phyloP scores from a whole-genome alignment of 768 basidiomycete genomes.

The Lactifluus subvellereus region DNA sequence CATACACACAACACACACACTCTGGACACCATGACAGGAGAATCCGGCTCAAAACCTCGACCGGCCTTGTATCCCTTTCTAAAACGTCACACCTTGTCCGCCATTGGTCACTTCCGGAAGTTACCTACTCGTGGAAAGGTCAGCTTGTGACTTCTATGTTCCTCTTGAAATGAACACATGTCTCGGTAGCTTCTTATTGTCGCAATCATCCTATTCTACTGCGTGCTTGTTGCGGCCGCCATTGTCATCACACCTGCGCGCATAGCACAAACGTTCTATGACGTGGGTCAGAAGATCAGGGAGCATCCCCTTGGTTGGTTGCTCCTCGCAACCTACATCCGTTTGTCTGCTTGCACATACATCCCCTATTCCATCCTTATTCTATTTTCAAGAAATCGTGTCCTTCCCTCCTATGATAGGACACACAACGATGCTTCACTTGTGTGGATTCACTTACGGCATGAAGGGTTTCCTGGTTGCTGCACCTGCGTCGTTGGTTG shows the following conservation, averaged over 20 bases:
- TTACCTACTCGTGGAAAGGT: slow-evolving; percentile 19
- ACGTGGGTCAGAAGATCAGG: slow-evolving; percentile 57
- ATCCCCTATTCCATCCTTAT: neutral
- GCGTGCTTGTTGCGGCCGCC: slow-evolving; percentile 35
- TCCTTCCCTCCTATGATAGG: slow-evolving; percentile 62
- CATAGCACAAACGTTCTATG: slow-evolving; percentile 66
- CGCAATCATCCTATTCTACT: slow-evolving; percentile 53
- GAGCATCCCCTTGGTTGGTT: slow-evolving; percentile 58
- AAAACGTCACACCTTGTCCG: neutral
- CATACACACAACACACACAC: neutral
- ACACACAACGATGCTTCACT: slow-evolving; percentile 55
- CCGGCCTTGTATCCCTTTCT: neutral
- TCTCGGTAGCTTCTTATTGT: slow-evolving; percentile 49
- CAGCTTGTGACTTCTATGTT: slow-evolving; percentile 10
- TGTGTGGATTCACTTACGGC: slow-evolving; percentile 83
- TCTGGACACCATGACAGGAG: neutral
- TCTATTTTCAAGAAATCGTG: slow-evolving; percentile 35
- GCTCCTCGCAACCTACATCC: slow-evolving; percentile 43
- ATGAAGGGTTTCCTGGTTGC: slow-evolving; percentile 69
- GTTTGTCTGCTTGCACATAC: slow-evolving; percentile 35
- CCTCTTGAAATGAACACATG: slow-evolving; percentile 8
- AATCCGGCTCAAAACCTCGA: neutral
- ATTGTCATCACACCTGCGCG: slow-evolving; percentile 54
- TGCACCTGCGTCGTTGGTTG: slow-evolving; percentile 52
- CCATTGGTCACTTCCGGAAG: slow-evolving; percentile 2